Evolutionary conservation across 306 rosid genomes (phyloP).

Genomic region (Prunus mume): DNA sequence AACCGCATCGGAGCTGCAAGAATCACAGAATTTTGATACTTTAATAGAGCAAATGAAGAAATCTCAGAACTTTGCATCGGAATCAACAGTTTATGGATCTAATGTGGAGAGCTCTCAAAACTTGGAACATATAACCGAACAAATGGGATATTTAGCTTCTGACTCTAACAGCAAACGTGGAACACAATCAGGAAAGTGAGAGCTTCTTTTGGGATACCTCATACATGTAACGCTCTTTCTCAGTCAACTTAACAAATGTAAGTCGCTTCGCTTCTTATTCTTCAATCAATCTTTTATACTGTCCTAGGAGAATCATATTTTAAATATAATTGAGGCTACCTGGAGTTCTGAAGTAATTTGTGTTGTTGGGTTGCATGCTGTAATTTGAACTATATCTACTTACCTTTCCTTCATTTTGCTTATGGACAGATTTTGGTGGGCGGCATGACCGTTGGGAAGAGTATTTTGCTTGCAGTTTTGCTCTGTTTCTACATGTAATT

Average conservation of each 20-base stretch:
- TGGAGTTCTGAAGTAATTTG: neutral
- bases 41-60: conserved; percentile 54
- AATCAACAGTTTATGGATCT: conserved; percentile 20
- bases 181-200: conserved; percentile 4
- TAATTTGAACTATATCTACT: neutral
- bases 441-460: neutral
- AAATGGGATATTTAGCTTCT: conserved; percentile 41
- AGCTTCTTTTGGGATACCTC: neutral
- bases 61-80: conserved; percentile 28
- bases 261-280: neutral
- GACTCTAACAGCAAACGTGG: conserved; percentile 28
- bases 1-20: conserved; percentile 18
- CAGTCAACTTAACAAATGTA: conserved; percentile 13
- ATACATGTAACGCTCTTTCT: neutral
- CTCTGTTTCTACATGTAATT: neutral
- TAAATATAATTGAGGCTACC: neutral
- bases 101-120: conserved; percentile 30
- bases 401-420: neutral
- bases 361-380: neutral
- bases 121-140: conserved; percentile 41
- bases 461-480: neutral
- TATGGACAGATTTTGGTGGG: neutral
- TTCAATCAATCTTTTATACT: neutral
- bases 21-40: conserved; percentile 38
- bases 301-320: neutral